Base-by-base conservation (phyloP, 768 basidiomycete species). In the Tephrocybe sp. region DNA sequence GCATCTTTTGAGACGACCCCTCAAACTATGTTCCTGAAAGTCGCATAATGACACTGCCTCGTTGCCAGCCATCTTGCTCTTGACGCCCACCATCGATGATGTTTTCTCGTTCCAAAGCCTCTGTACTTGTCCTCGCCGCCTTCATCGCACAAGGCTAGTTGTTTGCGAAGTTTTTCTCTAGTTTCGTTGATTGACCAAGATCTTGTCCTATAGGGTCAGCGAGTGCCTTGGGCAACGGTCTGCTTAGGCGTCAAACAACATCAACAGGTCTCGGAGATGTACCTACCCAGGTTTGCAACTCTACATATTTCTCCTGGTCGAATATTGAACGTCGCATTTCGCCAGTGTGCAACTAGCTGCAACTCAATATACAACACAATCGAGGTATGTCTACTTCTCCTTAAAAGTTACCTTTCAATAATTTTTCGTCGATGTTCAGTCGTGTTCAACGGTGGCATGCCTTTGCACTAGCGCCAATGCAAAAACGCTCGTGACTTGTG, bases 391-490 rank as follows among this genome's bases (percentile, higher is more conserved):
- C 30, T 26, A 36, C n/a, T 5, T 31, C 14, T 13, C 4, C 16
- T 52, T 3, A 31, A 16, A 12, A 19, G 17, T 8, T 16, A 2
- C 9, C 14, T 10, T 10, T 9, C 11, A 11, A 31, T 20, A 16
- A 26, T 16, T 10, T 13, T 39, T 31, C 12, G 12, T 19, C 17
- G 12, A 0, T 35, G 12, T 5, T 31, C 40, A 70, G 68, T 53
- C 46, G 17, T 70, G 68, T 45, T 44, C n/a, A n/a, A 57, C 48
- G 2, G 52, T 47, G 12, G 32, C 45, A 9, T 70, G 69, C 46
- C 9, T 68, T 2, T 70, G 69, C 30, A 63, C 62, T 2, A 30
- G 52, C 5, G n/a, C 55, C 34, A 58, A 63, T 42, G 63, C 63
- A 19, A 42, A 31, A 1, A 36, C 52, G 13, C 55, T 72, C 7